Conservation (phyloP, 106 monocot genomes). For the Dendrobium chrysotoxum region DNA sequence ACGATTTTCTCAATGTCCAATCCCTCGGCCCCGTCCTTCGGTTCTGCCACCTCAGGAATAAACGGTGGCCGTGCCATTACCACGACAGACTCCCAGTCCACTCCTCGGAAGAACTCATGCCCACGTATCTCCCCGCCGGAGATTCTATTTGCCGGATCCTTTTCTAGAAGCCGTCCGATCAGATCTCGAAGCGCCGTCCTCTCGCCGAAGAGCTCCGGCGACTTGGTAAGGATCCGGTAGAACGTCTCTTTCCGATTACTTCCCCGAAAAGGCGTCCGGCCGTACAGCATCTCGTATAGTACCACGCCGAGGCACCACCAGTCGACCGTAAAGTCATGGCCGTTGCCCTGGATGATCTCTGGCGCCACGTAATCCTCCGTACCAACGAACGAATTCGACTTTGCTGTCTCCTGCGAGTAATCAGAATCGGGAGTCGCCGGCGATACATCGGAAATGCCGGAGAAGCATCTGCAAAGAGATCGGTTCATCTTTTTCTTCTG, state of each 20-base stretch:
- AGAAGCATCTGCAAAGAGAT: background rate
- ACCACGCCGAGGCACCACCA: conserved; percentile 96
- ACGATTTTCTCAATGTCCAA: conserved; percentile 71
- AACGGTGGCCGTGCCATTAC: conserved; percentile 65
- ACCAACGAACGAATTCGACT: conserved; percentile 95
- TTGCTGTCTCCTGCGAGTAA: conserved; percentile 18
- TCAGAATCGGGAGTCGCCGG: conserved; percentile 14
- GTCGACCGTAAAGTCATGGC: conserved; percentile 88
- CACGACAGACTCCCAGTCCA: conserved; percentile 60
- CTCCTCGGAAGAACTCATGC: conserved; percentile 70
- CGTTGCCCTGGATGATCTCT: conserved; percentile 66
- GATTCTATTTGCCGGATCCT: conserved; percentile 64
- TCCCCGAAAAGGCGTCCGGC: conserved; percentile 81
- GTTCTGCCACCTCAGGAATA: conserved; percentile 35
- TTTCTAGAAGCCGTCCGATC: conserved; percentile 61
- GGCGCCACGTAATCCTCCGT: conserved; percentile 98
- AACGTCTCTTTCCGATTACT: conserved; percentile 80
- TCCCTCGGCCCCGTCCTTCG: background rate
- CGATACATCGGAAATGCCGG: conserved; percentile 20
- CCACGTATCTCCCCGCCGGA: conserved; percentile 35
- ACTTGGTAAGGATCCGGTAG: conserved; percentile 48
- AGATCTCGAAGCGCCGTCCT: conserved; percentile 57
- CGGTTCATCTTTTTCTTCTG: conserved; percentile 9
- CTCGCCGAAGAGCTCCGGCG: conserved; percentile 64
- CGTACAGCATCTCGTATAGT: conserved; percentile 96